A percentile compares a stretch with the other conserved stretches of the same genome.
phyloP scores from a whole-genome alignment of 176 grass and related monocot species.

The maize (Zea mays) region Zm-B73-REFERENCE-NAM-5.0 NC_050104.1:141927001-141927500 shows the following conservation, averaged over 20 bases:
- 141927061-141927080: not conserved
- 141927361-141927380: too few species aligned
- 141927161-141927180: not conserved
- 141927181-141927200: slow-evolving; percentile 34
- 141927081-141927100: not conserved
- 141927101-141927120: not conserved
- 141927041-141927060: not conserved
- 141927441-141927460: too few species aligned
- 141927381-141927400: too few species aligned
- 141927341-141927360: not conserved
- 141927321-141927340: not conserved
- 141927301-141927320: not conserved
- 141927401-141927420: too few species aligned
- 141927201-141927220: not conserved
- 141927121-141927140: not conserved
- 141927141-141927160: not conserved
- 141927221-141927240: not conserved
- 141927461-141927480: too few species aligned
- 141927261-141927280: too few species aligned
- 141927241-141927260: not conserved
- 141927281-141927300: not conserved
- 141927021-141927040: too few species aligned
- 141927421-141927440: too few species aligned
- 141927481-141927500: too few species aligned
- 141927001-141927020: too few species aligned